These are phyloP conservation scores for Pythium rishiriense DNA, from an alignment of 352 stramenopile genomes.

Conservation along the genomic window DNA sequence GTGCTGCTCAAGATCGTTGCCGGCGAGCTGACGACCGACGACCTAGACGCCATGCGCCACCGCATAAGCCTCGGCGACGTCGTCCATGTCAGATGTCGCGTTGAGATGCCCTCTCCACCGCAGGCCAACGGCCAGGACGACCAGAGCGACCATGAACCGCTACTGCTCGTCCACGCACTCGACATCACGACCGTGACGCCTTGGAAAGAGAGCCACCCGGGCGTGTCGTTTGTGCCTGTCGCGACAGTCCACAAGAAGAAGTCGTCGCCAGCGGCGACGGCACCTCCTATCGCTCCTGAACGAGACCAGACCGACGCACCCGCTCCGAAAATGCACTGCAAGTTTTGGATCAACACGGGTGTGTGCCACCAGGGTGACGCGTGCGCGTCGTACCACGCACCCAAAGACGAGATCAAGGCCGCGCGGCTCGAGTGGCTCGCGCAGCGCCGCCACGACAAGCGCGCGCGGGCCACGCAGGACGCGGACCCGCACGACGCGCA, in stretches of 20 bases:
- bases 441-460: constrained; percentile 62
- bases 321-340: constrained; percentile 40
- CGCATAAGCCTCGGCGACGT: constrained; percentile 67
- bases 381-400: constrained; percentile 66
- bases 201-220: constrained; percentile 57
- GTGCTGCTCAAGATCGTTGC: constrained; percentile 82
- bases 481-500: constrained; percentile 69
- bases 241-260: constrained; percentile 41
- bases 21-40: constrained; percentile 55
- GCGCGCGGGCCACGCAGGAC: constrained; percentile 47
- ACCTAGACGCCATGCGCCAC: constrained; percentile 66
- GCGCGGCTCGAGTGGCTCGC: constrained; percentile 62
- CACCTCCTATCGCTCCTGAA: too few species aligned
- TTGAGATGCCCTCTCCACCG: background rate
- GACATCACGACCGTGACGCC: constrained; percentile 28
- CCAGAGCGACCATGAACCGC: background rate
- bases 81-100: constrained; percentile 57
- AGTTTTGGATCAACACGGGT: constrained; percentile 86
- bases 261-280: too few species aligned
- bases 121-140: background rate
- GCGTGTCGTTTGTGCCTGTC: constrained; percentile 56
- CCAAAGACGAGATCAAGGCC: constrained; percentile 42
- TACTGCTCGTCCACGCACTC: constrained; percentile 23
- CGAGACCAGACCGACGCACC: background rate
- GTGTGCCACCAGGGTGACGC: constrained; percentile 65